Conservation (phyloP, 2,329 filamentous ascomycete genomes). For the Fusarium illudens region DNA sequence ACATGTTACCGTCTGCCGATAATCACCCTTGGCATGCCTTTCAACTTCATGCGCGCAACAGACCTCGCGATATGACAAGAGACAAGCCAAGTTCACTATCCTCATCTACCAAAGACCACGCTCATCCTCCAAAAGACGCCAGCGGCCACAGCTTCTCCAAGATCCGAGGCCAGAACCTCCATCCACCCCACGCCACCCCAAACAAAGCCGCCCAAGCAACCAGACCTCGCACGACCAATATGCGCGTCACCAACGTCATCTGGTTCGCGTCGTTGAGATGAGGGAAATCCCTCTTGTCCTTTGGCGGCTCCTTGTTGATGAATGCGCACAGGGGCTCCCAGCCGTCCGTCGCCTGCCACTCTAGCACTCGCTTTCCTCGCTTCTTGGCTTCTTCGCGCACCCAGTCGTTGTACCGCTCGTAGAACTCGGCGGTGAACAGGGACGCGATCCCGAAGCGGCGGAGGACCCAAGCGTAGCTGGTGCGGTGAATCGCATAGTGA, state of each 20-base stretch:
- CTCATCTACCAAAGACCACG: background rate
- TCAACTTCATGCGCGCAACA: background rate
- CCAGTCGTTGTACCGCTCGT: slow-evolving; percentile 31
- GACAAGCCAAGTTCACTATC: background rate
- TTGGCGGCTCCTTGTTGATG: slow-evolving; percentile 5
- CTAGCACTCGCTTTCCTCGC: slow-evolving; percentile 36
- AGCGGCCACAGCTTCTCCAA: background rate
- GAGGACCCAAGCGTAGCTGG: background rate
- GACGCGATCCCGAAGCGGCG: background rate
- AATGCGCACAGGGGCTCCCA: slow-evolving; percentile 54
- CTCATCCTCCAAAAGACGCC: background rate
- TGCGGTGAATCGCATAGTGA: slow-evolving; percentile 31
- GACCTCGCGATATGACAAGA: background rate
- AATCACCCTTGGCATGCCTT: background rate
- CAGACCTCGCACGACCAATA: slow-evolving; percentile 4
- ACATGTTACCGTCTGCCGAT: background rate
- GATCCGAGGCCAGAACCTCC: background rate
- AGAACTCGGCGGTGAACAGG: slow-evolving; percentile 12
- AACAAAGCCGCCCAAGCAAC: slow-evolving; percentile 12
- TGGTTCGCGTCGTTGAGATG: slow-evolving; percentile 9
- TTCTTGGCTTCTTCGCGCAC: slow-evolving; percentile 43
- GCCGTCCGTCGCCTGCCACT: slow-evolving; percentile 45
- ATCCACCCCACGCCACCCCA: slow-evolving; percentile 2
- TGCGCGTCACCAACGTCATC: slow-evolving; percentile 2
- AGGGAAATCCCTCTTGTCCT: slow-evolving; percentile 1